These are phyloP conservation scores for Hymenoscyphus scutula DNA, from an alignment of 2,329 filamentous ascomycete species.

Conservation along the genomic window DNA sequence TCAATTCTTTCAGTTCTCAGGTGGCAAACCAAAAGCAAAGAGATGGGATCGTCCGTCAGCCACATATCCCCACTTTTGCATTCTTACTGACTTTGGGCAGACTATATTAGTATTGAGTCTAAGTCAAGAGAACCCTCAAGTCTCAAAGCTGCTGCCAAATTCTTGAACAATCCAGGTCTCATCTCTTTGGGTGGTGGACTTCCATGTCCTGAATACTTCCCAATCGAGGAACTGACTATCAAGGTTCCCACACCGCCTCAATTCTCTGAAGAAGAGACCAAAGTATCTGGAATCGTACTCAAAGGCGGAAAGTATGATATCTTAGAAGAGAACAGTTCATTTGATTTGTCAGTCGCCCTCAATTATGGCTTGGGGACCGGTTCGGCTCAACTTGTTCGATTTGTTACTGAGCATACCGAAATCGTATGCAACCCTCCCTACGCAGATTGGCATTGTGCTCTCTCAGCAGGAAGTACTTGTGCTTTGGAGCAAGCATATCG, in stretches of 20 bases:
- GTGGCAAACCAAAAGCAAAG: conserved; percentile 70
- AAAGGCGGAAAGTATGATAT: conserved; percentile 83
- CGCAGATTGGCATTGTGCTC: conserved; percentile 80
- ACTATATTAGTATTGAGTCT: conserved; percentile 62
- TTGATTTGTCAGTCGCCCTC: conserved; percentile 81
- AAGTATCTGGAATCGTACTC: conserved; percentile 57
- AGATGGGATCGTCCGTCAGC: conserved; percentile 75
- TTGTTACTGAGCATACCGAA: conserved; percentile 93
- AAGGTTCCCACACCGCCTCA: conserved; percentile 67
- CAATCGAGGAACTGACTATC: conserved; percentile 75
- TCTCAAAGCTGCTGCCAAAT: conserved; percentile 79
- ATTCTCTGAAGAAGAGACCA: conserved; percentile 69
- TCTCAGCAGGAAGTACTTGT: conserved; percentile 84
- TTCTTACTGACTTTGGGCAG: conserved; percentile 23
- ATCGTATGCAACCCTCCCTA: conserved; percentile 85
- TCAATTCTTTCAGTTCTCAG: background rate
- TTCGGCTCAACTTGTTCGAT: conserved; percentile 82
- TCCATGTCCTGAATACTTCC: conserved; percentile 87
- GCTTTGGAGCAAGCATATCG: conserved; percentile 80
- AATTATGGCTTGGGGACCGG: conserved; percentile 92
- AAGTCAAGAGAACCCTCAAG: conserved; percentile 61
- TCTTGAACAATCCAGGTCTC: conserved; percentile 74
- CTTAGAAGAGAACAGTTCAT: conserved; percentile 51
- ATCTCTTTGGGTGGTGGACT: conserved; percentile 93
- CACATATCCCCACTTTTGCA: conserved; percentile 17